Evolutionary conservation across 441 rosid genomes (phyloP), one percentile per base, ranked within the genome.

Genomic region (Populus hybrid): DNA sequence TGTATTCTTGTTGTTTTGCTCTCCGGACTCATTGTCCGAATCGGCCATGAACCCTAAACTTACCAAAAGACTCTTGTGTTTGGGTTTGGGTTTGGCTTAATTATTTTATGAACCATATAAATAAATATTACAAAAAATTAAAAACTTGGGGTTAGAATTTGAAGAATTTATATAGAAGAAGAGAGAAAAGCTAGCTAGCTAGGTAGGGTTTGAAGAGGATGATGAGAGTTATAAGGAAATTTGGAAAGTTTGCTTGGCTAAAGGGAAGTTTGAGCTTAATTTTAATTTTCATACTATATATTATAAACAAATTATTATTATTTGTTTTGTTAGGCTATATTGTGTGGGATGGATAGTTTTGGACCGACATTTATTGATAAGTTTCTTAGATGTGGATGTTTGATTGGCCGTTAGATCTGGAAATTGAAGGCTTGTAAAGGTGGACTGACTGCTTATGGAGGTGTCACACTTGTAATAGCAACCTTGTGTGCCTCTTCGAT

Each of bases 1-100:
- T 63, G 65, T 61, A 40, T 21, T 69, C 26, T 80, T 73, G 68
- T 82, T 80, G 77, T 76, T 82, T n/a, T 74, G 75, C 7, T 87
- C 87, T 6, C 90, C 90, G 2, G 89, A 88, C 72, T 88, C 90
- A 70, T 86, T 86, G 86, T 88, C 90, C 10, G 90, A 88, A 77
- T 88, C 90, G 23, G 88, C 90, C 89, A 86, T 86, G 0, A 20
- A 35, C 31, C 31, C 31, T 29, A 29, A 29, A 29, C 31, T 29
- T 29, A 11, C n/a, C 35, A 16, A 8, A 26, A 24, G 16, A 64
- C 21, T 74, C 36, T 21, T 9, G 23, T n/a, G n/a, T n/a, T 23
- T 9, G 24, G 18, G 42, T 29, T 59, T 31, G 56, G 9, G 2
- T 63, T 50, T 24, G 24, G 24, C 24, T 24, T 24, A 24, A 24